Percentiles rank a stretch among this genome's conserved stretches.
phyloP scores from a whole-genome alignment of 306 rosid genomes.

The Dalbergia cultrata region DNA sequence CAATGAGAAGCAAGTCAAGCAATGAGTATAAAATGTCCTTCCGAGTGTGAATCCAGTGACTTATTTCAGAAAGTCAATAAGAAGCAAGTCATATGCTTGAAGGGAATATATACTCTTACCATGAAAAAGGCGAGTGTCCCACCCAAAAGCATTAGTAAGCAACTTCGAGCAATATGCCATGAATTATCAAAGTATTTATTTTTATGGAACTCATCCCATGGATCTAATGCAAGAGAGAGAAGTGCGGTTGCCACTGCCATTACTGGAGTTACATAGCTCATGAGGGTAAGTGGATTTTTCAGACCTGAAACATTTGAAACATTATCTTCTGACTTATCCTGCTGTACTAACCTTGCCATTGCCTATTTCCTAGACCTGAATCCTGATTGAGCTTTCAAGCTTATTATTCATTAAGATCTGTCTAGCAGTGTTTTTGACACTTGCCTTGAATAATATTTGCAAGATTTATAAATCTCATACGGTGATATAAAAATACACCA shows the following conservation, averaged over 20 bases:
- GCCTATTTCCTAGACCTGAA: no score
- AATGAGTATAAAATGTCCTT: neutral
- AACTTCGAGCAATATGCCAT: conserved; percentile 81
- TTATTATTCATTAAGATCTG: neutral
- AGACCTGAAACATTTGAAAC: conserved; percentile 70
- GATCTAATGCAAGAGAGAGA: conserved; percentile 85
- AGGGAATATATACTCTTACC: conserved; percentile 60
- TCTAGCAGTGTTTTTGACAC: neutral
- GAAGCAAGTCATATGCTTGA: neutral
- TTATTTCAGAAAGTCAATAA: no score
- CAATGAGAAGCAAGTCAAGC: conserved; percentile 25
- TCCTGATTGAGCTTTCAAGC: no score
- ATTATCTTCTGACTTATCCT: neutral
- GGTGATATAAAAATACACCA: neutral
- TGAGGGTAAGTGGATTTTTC: conserved; percentile 89
- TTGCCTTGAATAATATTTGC: conserved; percentile 4
- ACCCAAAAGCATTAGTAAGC: conserved; percentile 87
- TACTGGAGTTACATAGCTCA: conserved; percentile 95
- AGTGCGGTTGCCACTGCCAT: conserved; percentile 83
- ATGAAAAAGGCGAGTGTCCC: conserved; percentile 93
- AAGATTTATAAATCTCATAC: neutral
- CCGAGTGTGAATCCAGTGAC: no score
- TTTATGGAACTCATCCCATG: conserved; percentile 78
- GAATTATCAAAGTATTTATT: conserved; percentile 77
- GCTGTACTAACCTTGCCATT: neutral